Conservation (phyloP, 116 monocot genomes). For the Trichopus zeylanicus region DNA sequence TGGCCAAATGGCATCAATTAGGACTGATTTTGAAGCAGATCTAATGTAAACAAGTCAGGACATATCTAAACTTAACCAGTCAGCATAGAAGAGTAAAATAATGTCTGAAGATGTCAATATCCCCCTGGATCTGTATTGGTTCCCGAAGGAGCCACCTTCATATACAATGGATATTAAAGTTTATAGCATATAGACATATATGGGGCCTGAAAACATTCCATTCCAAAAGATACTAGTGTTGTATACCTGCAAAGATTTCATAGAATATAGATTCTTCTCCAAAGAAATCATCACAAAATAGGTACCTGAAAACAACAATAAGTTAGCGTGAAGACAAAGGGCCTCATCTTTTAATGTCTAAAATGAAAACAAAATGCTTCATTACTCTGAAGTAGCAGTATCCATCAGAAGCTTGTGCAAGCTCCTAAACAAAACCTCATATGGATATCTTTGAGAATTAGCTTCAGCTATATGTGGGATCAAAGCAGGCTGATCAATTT, state of each 20-base stretch:
- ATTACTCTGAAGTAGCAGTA: conserved; percentile 97
- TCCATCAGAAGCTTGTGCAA: conserved; percentile 98
- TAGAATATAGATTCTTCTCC: conserved; percentile 86
- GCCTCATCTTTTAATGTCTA: not conserved
- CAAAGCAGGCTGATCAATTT: conserved; percentile 96
- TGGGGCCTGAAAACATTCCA: too few relatives aligned
- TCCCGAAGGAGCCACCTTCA: too few relatives aligned
- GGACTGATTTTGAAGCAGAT: too few relatives aligned
- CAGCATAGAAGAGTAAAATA: too few relatives aligned
- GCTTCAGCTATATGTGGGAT: conserved; percentile 99
- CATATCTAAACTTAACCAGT: too few relatives aligned
- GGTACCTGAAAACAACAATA: conserved; percentile 46
- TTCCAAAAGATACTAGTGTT: too few relatives aligned
- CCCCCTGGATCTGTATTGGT: too few relatives aligned
- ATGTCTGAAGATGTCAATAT: too few relatives aligned
- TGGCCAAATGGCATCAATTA: too few relatives aligned
- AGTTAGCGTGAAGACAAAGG: conserved; percentile 5
- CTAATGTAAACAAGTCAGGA: too few relatives aligned
- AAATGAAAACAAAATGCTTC: not conserved
- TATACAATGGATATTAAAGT: too few relatives aligned
- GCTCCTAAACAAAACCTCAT: conserved; percentile 97
- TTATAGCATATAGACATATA: not conserved
- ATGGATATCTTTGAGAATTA: conserved; percentile 87
- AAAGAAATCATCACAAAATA: conserved; percentile 97
- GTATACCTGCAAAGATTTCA: conserved; percentile 96